Percentiles rank a stretch among this genome's conserved stretches.
These are phyloP conservation scores for Fusarium mundagurra DNA, from an alignment of 2,329 filamentous ascomycete genomes.

Conservation along the genomic window DNA sequence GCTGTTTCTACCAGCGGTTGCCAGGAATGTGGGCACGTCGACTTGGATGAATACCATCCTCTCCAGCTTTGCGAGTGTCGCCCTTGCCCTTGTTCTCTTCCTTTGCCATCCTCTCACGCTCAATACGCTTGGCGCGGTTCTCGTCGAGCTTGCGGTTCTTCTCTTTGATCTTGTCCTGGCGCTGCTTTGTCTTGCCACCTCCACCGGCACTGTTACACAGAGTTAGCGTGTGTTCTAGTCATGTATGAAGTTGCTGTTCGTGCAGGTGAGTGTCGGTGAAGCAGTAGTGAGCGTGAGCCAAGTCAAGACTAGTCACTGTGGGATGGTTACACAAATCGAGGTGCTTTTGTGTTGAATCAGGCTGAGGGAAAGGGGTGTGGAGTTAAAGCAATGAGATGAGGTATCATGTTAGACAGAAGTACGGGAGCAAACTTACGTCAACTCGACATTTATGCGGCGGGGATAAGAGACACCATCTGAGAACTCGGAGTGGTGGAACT, in stretches of 20 bases:
- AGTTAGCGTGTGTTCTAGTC: conserved; percentile 12
- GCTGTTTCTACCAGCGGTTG: conserved; percentile 14
- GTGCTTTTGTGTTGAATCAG: not conserved
- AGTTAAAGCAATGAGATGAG: not conserved
- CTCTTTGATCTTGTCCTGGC: conserved; percentile 79
- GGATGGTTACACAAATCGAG: conserved; percentile 10
- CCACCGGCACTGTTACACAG: conserved; percentile 76
- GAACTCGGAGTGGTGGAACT: conserved; percentile 89
- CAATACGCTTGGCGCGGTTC: conserved; percentile 60
- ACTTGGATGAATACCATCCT: conserved; percentile 62
- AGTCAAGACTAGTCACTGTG: not conserved
- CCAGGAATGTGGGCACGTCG: conserved; percentile 51
- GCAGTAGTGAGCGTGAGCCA: conserved; percentile 1
- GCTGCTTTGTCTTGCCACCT: conserved; percentile 77
- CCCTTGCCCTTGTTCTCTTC: conserved; percentile 40
- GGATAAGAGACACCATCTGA: conserved; percentile 62
- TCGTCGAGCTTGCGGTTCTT: conserved; percentile 90
- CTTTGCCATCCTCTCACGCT: conserved; percentile 56
- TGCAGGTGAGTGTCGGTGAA: conserved; percentile 15
- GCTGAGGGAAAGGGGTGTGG: not conserved
- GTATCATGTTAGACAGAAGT: conserved; percentile 2
- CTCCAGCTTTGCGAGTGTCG: conserved; percentile 34
- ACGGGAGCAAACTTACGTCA: conserved; percentile 70
- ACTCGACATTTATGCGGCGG: conserved; percentile 89
- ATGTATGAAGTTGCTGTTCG: not conserved